A percentile compares a stretch with the other conserved stretches of the same genome.
Conservation (phyloP, 768 basidiomycete genomes). For the Rhodotorula graminis region DNA sequence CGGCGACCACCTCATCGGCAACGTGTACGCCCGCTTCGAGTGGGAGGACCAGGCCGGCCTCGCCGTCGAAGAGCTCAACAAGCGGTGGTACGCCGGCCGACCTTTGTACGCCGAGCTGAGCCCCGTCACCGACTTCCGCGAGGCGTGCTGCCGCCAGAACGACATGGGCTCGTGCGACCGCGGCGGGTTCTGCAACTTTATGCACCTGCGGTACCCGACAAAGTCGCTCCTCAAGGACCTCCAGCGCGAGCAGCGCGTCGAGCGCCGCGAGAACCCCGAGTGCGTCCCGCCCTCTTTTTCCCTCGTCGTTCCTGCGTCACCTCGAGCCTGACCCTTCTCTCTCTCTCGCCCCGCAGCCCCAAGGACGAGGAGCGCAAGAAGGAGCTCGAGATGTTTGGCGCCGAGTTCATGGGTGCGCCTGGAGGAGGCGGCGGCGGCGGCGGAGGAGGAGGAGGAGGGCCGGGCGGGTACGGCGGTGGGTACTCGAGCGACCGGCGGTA, state of each 20-base stretch:
- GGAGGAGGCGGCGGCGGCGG: conserved; percentile 4
- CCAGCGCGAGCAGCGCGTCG: conserved; percentile 37
- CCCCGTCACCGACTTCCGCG: conserved; percentile 96
- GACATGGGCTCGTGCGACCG: conserved; percentile 98
- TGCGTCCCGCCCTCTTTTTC: background rate
- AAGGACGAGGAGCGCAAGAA: conserved; percentile 39
- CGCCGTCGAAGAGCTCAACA: conserved; percentile 87
- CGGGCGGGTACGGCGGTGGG: background rate
- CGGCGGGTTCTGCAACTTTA: conserved; percentile 95
- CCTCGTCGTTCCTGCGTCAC: background rate
- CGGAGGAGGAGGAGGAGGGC: background rate
- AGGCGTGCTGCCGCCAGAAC: conserved; percentile 97
- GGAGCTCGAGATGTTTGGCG: conserved; percentile 39
- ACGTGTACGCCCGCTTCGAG: conserved; percentile 89
- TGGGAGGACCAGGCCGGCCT: conserved; percentile 83
- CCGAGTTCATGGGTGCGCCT: conserved; percentile 6
- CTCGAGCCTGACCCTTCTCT: too few species aligned
- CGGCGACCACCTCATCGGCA: conserved; percentile 83
- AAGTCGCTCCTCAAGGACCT: conserved; percentile 36
- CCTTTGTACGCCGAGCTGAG: conserved; percentile 95
- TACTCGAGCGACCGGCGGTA: background rate
- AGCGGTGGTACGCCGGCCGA: conserved; percentile 96
- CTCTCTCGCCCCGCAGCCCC: conserved; percentile 4
- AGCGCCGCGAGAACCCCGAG: conserved; percentile 29
- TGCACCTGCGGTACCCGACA: conserved; percentile 47